Conservation (phyloP, 768 basidiomycete species). For the Panus rudis region DNA sequence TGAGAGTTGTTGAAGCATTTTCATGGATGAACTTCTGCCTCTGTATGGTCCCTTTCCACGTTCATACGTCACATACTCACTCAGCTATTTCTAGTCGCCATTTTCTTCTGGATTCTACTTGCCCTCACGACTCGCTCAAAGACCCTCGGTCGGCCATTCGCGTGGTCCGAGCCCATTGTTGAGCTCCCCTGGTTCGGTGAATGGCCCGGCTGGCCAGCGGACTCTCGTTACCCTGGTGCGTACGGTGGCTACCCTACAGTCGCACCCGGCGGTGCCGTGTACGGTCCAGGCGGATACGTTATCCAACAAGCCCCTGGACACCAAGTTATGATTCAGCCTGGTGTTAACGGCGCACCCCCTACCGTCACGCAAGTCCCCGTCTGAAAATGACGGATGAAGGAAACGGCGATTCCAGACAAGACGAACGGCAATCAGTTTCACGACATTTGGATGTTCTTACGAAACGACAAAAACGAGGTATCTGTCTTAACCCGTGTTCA, state of each 20-base stretch:
- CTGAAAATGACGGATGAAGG: too few relatives aligned
- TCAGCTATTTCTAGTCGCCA: conserved; percentile 24
- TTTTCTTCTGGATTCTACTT: conserved; percentile 51
- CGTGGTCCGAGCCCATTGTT: conserved; percentile 51
- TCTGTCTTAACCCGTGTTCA: too few relatives aligned
- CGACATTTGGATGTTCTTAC: too few relatives aligned
- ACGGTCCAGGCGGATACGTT: conserved; percentile 28
- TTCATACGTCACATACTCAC: conserved; percentile 2
- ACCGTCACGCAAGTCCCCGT: conserved; percentile 56
- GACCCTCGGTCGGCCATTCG: conserved; percentile 42
- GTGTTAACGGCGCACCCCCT: conserved; percentile 50
- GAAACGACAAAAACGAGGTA: too few relatives aligned
- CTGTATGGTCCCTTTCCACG: conserved; percentile 27
- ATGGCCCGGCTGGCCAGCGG: conserved; percentile 46
- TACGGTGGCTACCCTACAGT: conserved; percentile 17
- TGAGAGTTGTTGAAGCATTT: conserved; percentile 73
- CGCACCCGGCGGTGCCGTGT: conserved; percentile 5
- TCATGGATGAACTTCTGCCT: conserved; percentile 67
- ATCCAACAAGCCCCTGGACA: conserved; percentile 50
- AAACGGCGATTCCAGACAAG: too few relatives aligned
- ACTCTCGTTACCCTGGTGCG: conserved; percentile 7
- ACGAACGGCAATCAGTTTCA: too few relatives aligned
- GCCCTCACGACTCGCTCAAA: conserved; percentile 50
- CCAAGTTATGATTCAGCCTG: conserved; percentile 64
- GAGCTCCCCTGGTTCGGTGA: conserved; percentile 78